phyloP scores from a whole-genome alignment of 306 rosid species.

The Crataegus laevigata region DNA sequence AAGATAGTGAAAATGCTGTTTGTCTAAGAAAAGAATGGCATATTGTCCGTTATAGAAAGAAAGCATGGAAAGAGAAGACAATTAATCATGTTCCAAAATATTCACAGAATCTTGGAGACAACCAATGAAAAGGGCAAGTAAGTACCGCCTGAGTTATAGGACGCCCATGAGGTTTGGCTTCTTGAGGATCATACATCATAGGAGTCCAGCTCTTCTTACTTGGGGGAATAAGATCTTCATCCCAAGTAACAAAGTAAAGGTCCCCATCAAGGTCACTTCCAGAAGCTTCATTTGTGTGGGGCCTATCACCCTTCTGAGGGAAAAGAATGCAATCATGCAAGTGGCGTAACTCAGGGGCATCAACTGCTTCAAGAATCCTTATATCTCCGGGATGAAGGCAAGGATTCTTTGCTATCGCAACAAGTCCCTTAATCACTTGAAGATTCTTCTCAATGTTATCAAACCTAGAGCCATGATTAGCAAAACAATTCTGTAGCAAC shows the following conservation, averaged over 20 bases:
- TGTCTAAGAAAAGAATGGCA: not conserved
- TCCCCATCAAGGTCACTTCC: constrained; percentile 97
- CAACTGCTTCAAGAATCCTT: constrained; percentile 82
- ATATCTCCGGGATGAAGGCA: constrained; percentile 95
- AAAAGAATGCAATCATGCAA: constrained; percentile 79
- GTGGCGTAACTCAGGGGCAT: constrained; percentile 63
- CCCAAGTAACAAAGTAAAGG: constrained; percentile 91
- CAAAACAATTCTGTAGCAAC: constrained; percentile 58
- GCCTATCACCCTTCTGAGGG: constrained; percentile 87
- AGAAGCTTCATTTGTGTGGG: constrained; percentile 91
- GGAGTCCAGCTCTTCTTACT: constrained; percentile 71
- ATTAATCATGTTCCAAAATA: not conserved
- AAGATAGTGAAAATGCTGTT: not conserved
- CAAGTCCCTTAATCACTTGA: constrained; percentile 50
- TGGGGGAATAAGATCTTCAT: constrained; percentile 77
- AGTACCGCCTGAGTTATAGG: constrained; percentile 34
- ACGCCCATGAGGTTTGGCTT: constrained; percentile 25
- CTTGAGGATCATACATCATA: constrained; percentile 52
- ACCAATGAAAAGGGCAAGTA: not conserved
- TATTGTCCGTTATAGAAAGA: not conserved
- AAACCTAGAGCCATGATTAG: constrained; percentile 80
- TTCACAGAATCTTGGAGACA: constrained; percentile 4
- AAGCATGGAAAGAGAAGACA: not conserved
- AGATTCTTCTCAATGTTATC: constrained; percentile 37
- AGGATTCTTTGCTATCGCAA: constrained; percentile 78